Conservation (phyloP, 805 yeast genomes). For the Yarrowia hollandica region DNA sequence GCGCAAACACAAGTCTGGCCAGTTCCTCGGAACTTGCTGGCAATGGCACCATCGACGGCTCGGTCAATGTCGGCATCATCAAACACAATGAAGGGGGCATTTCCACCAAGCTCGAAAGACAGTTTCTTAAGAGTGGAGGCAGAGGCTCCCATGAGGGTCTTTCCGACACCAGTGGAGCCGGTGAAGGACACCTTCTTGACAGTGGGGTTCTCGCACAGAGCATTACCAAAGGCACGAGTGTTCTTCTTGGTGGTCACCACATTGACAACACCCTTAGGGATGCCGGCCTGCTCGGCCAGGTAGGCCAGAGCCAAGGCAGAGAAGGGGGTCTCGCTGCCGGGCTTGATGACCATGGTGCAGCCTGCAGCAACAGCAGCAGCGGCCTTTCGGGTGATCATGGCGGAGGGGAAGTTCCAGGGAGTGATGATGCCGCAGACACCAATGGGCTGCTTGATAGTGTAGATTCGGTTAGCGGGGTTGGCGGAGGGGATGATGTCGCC, state of each 20-base stretch:
- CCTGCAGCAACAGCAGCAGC: conserved; percentile 83
- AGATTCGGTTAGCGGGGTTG: conserved; percentile 49
- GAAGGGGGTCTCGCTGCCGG: conserved; percentile 74
- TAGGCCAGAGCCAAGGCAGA: conserved; percentile 67
- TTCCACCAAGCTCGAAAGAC: conserved; percentile 76
- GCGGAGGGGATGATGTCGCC: conserved; percentile 69
- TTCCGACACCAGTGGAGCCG: conserved; percentile 76
- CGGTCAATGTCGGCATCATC: conserved; percentile 67
- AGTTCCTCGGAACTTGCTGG: conserved; percentile 68
- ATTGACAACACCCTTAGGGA: conserved; percentile 69
- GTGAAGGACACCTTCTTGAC: conserved; percentile 73
- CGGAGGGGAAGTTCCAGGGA: conserved; percentile 84
- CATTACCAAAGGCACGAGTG: conserved; percentile 50
- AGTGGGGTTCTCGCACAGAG: conserved; percentile 55
- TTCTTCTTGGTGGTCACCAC: conserved; percentile 50
- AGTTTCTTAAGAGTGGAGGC: conserved; percentile 63
- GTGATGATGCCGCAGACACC: conserved; percentile 79
- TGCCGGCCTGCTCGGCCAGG: conserved; percentile 64
- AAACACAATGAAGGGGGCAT: conserved; percentile 75
- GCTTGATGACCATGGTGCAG: conserved; percentile 73
- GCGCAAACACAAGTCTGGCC: conserved; percentile 87
- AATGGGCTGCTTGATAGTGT: conserved; percentile 69
- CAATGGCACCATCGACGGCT: conserved; percentile 67
- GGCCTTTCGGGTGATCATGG: conserved; percentile 72
- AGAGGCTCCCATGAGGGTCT: conserved; percentile 61